Evolutionary conservation across 73 alveolate species (phyloP).

Genomic region (Loxodes magnus): DNA sequence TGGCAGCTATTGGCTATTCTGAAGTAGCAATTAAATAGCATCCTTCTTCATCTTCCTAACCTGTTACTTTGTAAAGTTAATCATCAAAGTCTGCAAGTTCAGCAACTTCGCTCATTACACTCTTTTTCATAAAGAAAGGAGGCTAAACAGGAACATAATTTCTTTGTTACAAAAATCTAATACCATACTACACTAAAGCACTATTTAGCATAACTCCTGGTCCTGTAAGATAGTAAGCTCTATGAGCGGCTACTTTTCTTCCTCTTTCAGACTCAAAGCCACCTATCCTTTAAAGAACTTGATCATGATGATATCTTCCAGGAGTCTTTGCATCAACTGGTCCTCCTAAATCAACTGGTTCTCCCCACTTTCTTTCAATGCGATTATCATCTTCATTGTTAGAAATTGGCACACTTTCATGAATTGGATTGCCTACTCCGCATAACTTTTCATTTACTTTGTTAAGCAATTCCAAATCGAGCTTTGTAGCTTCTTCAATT

Average conservation of each 20-base stretch:
- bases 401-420: constrained; percentile 80
- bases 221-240: constrained; percentile 96
- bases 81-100: constrained; percentile 98
- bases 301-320: constrained; percentile 90
- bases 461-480: constrained; percentile 9
- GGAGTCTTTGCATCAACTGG: constrained; percentile 72
- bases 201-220: constrained; percentile 91
- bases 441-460: constrained; percentile 18
- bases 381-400: constrained; percentile 86
- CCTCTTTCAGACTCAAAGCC: constrained; percentile 87
- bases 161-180: constrained; percentile 66
- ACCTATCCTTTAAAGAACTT: constrained; percentile 73
- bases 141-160: constrained; percentile 91
- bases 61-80: constrained; percentile 87
- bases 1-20: constrained; percentile 97
- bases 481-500: constrained; percentile 13
- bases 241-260: constrained; percentile 88
- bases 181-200: constrained; percentile 95
- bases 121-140: constrained; percentile 98
- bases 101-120: constrained; percentile 94
- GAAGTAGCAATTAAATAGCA: constrained; percentile 96
- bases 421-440: constrained; percentile 75
- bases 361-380: constrained; percentile 84
- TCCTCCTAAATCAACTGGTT: constrained; percentile 30
- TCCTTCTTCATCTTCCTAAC: constrained; percentile 32